Base-by-base conservation (phyloP, 192 early-diverging fungal species). In the Backusella tuberculispora region DNA sequence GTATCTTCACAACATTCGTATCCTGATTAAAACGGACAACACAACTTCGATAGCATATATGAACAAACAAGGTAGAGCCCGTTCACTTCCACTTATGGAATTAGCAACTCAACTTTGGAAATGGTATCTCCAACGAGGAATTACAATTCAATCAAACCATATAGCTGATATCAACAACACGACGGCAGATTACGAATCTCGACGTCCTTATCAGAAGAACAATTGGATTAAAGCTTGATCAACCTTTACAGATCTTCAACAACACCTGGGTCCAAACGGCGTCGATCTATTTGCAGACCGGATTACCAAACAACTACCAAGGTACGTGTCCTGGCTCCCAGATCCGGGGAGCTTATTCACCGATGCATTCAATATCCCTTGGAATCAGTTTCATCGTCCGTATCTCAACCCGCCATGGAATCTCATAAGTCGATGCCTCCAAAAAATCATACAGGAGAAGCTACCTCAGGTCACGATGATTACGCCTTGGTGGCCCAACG, bases 331-430 rank as follows among this genome's bases (percentile, higher is more conserved):
- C 0, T 82, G 80, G 80, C 34, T 44, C 1, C 74, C 74, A 0
- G 71, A 77, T n/a, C 76, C 80, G n/a, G 15, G 19, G 19, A 45
- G 66, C 0, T 0, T 78, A 7, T 19, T 7, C 37, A 26, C 37
- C 26, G 74, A 81, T 41, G 74, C 80, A 1, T n/a, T 78, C n/a
- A 37, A 41, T 0, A 77, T 74, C 14, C 14, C 15, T 1, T 81
- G 80, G 80, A 64, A 1, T 40, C 37, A 53, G 10, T 72, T 56
- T 5, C 34, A 42, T 44, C 50, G 69, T 45, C 66, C 77, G 1
- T 82, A 74, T 47, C n/a, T 77, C 64, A 78, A 75, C 65, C 80
- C 76, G 0, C 74, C 76, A 0, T 78, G 80, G 80, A 82, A 78
- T 29, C 70, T 82, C 1, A 76, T 78, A 17, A 70, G 37, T 0